Conservation (phyloP, 2,329 filamentous ascomycete genomes). For the Canariomyces notabilis region DNA sequence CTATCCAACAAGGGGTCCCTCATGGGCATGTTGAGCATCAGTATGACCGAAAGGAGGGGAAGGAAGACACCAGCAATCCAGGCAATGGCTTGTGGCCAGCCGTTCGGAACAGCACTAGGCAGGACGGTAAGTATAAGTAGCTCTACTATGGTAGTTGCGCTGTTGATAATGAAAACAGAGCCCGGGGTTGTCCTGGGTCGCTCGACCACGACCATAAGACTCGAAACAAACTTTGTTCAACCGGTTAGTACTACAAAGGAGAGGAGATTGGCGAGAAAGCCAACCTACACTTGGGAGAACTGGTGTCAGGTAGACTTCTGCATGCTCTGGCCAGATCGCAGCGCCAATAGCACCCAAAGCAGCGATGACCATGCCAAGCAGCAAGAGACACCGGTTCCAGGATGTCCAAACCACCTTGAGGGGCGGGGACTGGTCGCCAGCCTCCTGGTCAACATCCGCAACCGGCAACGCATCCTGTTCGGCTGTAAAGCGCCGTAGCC, state of each 20-base stretch:
- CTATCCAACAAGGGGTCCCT: conserved; percentile 52
- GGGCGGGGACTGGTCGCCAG: neutral
- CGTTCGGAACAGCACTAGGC: conserved; percentile 26
- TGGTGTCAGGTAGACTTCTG: conserved; percentile 30
- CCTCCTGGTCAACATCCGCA: conserved; percentile 8
- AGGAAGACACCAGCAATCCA: conserved; percentile 34
- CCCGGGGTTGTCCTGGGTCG: conserved; percentile 29
- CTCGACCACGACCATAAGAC: conserved; percentile 27
- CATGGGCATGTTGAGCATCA: conserved; percentile 65
- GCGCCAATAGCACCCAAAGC: conserved; percentile 34
- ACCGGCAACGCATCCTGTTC: conserved; percentile 19
- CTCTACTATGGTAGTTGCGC: conserved; percentile 31
- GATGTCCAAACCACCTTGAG: conserved; percentile 15
- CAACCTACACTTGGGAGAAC: conserved; percentile 36
- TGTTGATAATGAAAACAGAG: conserved; percentile 27
- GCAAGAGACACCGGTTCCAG: conserved; percentile 35
- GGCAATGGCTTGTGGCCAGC: conserved; percentile 16
- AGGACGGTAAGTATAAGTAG: conserved; percentile 30
- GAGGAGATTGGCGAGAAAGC: neutral
- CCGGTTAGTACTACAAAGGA: neutral
- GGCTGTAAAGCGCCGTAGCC: conserved; percentile 32
- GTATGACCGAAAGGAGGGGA: conserved; percentile 42
- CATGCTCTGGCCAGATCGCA: conserved; percentile 16
- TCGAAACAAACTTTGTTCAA: conserved; percentile 20
- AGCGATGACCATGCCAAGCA: conserved; percentile 5